Evolutionary conservation across 805 yeast genomes (phyloP), one percentile per base, ranked within the genome.

Genomic region (Soucietia sequanensis): DNA sequence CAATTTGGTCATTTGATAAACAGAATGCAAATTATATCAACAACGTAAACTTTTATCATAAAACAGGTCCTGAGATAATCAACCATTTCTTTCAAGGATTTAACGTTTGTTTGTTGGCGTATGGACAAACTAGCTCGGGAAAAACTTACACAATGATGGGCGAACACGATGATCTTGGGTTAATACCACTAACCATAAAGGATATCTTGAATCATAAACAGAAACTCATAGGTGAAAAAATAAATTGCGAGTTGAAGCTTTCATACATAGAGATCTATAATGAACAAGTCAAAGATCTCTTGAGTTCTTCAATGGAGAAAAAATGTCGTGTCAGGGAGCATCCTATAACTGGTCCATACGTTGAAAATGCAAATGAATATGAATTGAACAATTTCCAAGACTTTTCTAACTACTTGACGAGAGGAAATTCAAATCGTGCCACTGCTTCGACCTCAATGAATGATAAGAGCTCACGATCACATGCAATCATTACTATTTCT

Each of bases 221-320:
- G 4, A 37, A 50, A 3, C 47, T 74, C 28, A 53, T 71, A 6
- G 54, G 48, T 6, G 68, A 66, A 11, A 54, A 52, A 27, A 56
- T 66, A 43, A 58, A 65, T 35, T 63, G 72, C 43, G 64, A 59
- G 33, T 47, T 67, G 21, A 52, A 72, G 23, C 58, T 82, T 2
- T 80, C 87, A 8, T 84, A 78, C 56, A 70, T 81, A 50, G 95
- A 85, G 51, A 78, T 85, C 23, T 85, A 86, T 50, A 85, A 86
- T 50, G 95, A 85, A 56, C 80, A 76, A 41, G 87, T 84, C 1
- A 65, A 76, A 24, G 95, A 86, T 54, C 59, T 85, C 35, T 58
- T 85, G 52, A 11, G 33, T 39, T 14, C 30, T 29, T 6, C 20
- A 23, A 13, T 21, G 6, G 41, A 38, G 4, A 46, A 42, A 24